Conservation (phyloP, 306 rosid species). For the Amphicarpaea edgeworthii region DNA sequence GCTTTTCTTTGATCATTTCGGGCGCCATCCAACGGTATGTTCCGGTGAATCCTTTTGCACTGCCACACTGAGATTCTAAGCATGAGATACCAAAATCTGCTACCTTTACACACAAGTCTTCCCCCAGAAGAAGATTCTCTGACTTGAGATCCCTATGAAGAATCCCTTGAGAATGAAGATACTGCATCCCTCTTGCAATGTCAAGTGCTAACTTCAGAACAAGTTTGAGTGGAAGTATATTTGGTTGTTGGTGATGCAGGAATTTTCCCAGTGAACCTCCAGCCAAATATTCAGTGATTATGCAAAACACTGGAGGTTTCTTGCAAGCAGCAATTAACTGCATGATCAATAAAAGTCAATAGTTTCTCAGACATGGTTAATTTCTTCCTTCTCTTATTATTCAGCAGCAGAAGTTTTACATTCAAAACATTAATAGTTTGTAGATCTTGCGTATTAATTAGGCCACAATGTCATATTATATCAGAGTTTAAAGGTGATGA, state of each 20-base stretch:
- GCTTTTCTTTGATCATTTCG: conserved; percentile 91
- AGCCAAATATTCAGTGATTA: conserved; percentile 87
- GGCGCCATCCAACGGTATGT: conserved; percentile 99
- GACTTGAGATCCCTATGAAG: conserved; percentile 98
- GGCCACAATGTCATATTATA: conserved; percentile 11
- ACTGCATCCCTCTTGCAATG: conserved; percentile 85
- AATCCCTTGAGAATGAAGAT: conserved; percentile 94
- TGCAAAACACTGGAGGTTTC: conserved; percentile 95
- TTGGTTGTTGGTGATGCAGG: conserved; percentile 83
- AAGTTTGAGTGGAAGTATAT: conserved; percentile 72
- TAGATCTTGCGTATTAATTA: not conserved
- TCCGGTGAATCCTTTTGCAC: conserved; percentile 85
- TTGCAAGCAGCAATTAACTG: conserved; percentile 97
- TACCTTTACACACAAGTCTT: conserved; percentile 92
- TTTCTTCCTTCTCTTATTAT: conserved; percentile 1
- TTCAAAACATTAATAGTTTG: not conserved
- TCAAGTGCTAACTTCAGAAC: conserved; percentile 82
- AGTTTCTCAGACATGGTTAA: conserved; percentile 16
- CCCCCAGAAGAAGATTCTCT: conserved; percentile 84
- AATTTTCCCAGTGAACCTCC: conserved; percentile 89
- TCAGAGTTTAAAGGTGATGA: no score
- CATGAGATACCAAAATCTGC: conserved; percentile 98
- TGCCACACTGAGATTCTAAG: conserved; percentile 82
- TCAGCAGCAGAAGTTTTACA: conserved; percentile 24
- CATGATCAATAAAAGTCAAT: conserved; percentile 46